Conservation (phyloP, 768 basidiomycete genomes). For the Trametes gibbosa region DNA sequence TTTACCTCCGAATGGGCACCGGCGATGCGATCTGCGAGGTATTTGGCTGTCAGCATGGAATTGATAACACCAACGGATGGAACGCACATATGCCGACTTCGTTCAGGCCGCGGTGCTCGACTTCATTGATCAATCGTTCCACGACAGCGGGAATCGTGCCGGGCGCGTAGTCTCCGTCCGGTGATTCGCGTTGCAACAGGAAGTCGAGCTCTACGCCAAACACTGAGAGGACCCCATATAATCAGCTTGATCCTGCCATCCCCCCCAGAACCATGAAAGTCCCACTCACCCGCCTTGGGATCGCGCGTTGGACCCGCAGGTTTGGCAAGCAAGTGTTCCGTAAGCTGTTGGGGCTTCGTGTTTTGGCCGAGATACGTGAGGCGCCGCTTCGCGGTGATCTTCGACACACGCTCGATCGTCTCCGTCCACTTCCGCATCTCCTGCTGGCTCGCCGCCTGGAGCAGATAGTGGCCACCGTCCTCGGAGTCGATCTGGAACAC, state of each 20-base stretch:
- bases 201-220: conserved; percentile 77
- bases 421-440: conserved; percentile 81
- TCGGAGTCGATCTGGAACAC: conserved; percentile 83
- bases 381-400: conserved; percentile 71
- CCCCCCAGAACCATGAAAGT: background rate
- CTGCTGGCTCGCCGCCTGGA: conserved; percentile 67
- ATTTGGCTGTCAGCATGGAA: background rate
- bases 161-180: conserved; percentile 44
- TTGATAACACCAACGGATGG: background rate
- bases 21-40: conserved; percentile 68
- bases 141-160: conserved; percentile 68
- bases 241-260: background rate
- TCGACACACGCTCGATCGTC: conserved; percentile 67
- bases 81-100: conserved; percentile 83
- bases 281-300: conserved; percentile 62
- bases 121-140: conserved; percentile 61
- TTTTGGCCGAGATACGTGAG: conserved; percentile 77
- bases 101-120: conserved; percentile 71
- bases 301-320: conserved; percentile 60
- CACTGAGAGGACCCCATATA: conserved; percentile 22
- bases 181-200: conserved; percentile 63
- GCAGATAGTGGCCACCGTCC: conserved; percentile 79
- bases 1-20: conserved; percentile 72
- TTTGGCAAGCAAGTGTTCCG: conserved; percentile 70
- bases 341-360: conserved; percentile 60